Conservation (phyloP, 2,329 filamentous ascomycete species). For the Clarireedia sp. region DNA sequence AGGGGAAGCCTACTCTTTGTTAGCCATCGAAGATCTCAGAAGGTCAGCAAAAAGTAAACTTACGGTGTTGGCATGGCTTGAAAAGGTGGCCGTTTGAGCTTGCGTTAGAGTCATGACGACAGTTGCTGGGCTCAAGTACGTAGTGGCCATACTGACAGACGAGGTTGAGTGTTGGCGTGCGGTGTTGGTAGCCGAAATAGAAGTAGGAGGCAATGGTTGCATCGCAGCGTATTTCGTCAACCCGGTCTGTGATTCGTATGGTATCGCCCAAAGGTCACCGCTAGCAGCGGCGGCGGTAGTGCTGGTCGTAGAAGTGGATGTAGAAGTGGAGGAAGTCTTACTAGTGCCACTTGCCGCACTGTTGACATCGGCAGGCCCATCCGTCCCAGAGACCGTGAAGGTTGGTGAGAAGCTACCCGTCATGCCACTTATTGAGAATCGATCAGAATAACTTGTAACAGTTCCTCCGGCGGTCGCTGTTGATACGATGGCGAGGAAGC, state of each 20-base stretch:
- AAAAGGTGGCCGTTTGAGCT: conserved; percentile 27
- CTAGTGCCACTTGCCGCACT: conserved; percentile 8
- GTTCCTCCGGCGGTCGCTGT: conserved; percentile 45
- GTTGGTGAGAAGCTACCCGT: conserved; percentile 45
- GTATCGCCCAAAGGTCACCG: conserved; percentile 22
- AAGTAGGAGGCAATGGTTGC: conserved; percentile 32
- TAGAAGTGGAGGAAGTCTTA: background rate
- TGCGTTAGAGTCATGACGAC: conserved; percentile 32
- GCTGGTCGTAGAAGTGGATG: background rate
- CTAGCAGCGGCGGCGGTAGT: conserved; percentile 9
- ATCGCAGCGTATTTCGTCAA: conserved; percentile 34
- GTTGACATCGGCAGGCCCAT: conserved; percentile 28
- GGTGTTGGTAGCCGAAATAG: conserved; percentile 33
- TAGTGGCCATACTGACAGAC: conserved; percentile 29
- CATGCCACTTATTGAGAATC: conserved; percentile 59
- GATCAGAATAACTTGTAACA: conserved; percentile 50
- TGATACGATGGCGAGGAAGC: conserved; percentile 53
- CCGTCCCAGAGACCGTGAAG: conserved; percentile 31
- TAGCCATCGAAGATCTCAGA: conserved; percentile 8
- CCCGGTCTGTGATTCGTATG: conserved; percentile 32
- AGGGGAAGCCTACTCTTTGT: conserved; percentile 22
- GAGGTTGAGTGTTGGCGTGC: conserved; percentile 31
- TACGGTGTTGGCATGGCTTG: conserved; percentile 33
- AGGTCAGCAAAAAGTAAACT: conserved; percentile 4
- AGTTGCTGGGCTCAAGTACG: conserved; percentile 26